These are phyloP conservation scores for Verticillium nubilum DNA, from an alignment of 2,329 filamentous ascomycete species.

Conservation along the genomic window DNA sequence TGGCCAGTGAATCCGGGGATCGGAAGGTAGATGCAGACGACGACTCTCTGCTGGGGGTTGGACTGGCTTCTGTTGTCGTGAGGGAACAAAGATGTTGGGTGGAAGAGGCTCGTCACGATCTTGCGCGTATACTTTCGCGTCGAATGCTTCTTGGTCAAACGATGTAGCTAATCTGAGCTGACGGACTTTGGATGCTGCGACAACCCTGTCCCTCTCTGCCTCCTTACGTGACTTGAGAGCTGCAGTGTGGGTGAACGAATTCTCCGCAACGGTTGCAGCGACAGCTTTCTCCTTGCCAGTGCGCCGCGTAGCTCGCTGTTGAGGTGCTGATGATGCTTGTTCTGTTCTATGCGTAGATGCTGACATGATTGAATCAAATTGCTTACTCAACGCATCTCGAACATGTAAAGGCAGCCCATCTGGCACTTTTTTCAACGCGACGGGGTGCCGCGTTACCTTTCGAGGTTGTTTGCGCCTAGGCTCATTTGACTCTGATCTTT, in stretches of 20 bases:
- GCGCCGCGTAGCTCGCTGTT: not conserved
- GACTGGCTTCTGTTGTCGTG: not conserved
- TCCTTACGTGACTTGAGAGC: not conserved
- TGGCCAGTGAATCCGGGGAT: slow-evolving; percentile 45
- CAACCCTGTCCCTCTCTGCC: not conserved
- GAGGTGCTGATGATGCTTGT: not conserved
- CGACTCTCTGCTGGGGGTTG: slow-evolving; percentile 15
- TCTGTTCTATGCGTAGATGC: not conserved
- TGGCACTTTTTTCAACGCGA: not conserved
- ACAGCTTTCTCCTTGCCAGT: not conserved
- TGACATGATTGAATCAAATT: not conserved
- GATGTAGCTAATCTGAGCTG: slow-evolving; percentile 2
- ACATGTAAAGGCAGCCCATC: not conserved
- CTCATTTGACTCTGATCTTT: not conserved
- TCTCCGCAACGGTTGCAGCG: not conserved
- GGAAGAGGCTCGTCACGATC: slow-evolving; percentile 10
- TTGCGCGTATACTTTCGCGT: slow-evolving; percentile 11
- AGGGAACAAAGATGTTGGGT: not conserved
- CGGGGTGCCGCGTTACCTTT: not conserved
- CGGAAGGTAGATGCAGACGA: slow-evolving; percentile 37
- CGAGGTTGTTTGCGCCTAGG: not conserved
- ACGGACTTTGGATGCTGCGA: not conserved
- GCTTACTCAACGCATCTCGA: not conserved
- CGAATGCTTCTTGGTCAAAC: slow-evolving; percentile 13
- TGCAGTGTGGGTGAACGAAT: not conserved